Evolutionary conservation across 805 yeast species (phyloP), one percentile per base, ranked within the genome.

Genomic region (Candida berthetii): DNA sequence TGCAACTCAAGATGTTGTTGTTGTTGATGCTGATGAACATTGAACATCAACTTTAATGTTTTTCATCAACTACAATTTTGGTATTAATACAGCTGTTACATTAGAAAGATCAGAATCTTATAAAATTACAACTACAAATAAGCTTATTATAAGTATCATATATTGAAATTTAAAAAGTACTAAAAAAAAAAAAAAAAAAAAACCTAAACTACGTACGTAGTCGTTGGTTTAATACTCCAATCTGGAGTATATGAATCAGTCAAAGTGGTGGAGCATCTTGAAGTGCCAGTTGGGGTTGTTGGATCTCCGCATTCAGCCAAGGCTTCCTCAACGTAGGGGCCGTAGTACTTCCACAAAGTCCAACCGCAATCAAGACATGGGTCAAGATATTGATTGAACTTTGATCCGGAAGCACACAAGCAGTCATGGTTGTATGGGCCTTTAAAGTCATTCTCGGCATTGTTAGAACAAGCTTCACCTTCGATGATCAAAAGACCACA

Each of bases 301-400:
- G 50, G 38, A 15, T 31, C 25, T 3, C 24, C 14, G 45, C 62
- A 59, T 13, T 36, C 52, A 15, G 42, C 47, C 38, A 58, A 44
- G 4, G 62, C 52, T 15, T 46, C 42, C 2, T 48, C 37, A 31
- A 61, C 46, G 47, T 41, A 57, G 0, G 36, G 9, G 13, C 50
- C 53, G 42, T 60, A 60, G 43, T 58, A 54, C 13, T 47, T 36
- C 58, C 57, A 60, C 29, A 60, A 41, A 48, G 63, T 60, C 64
- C 63, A 60, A 36, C 64, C 65, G 49, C 65, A 60, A 31, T 53
- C 60, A 19, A 60, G 45, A 50, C 65, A 60, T 3, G 39, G 50
- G 14, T 48, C 49, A 24, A 48, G 48, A 27, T 40, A 38, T 4
- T 22, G 24, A 31, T 36, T 39, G 31, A 9, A 11, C 44, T 24